These are phyloP conservation scores for Parascedosporium putredinis DNA, from an alignment of 2,329 filamentous ascomycete genomes.

Conservation along the genomic window DNA sequence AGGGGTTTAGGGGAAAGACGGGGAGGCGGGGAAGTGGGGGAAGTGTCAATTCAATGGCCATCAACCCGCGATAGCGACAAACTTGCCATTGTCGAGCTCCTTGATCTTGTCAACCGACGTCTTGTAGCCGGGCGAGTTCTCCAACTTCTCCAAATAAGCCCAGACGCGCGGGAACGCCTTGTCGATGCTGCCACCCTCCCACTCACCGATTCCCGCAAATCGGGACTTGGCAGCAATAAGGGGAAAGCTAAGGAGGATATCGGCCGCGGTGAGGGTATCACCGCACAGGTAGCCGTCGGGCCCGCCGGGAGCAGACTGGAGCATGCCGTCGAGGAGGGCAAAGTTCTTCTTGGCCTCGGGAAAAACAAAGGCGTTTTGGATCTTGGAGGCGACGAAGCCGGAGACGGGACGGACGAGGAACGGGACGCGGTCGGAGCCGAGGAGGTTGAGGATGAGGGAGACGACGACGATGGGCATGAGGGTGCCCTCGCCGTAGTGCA, in stretches of 20 bases:
- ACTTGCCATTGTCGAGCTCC: slow-evolving; percentile 7
- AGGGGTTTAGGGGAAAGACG: too few species aligned
- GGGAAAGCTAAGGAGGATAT: slow-evolving; percentile 43
- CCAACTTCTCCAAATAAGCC: slow-evolving; percentile 35
- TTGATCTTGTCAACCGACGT: slow-evolving; percentile 6
- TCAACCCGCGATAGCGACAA: neutral
- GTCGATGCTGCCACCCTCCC: slow-evolving; percentile 28
- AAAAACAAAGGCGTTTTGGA: slow-evolving; percentile 24
- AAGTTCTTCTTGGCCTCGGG: slow-evolving; percentile 32
- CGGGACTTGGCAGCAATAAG: slow-evolving; percentile 32
- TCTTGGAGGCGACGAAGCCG: slow-evolving; percentile 29
- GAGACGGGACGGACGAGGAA: slow-evolving; percentile 45
- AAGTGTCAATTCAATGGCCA: neutral
- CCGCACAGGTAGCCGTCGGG: slow-evolving; percentile 37
- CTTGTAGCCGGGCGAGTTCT: slow-evolving; percentile 16
- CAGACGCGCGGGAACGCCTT: slow-evolving; percentile 32
- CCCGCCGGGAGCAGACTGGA: slow-evolving; percentile 28
- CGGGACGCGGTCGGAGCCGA: slow-evolving; percentile 33
- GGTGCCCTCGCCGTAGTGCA: slow-evolving; percentile 80
- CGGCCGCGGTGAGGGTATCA: slow-evolving; percentile 36
- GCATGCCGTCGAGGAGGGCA: slow-evolving; percentile 37
- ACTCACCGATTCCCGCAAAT: slow-evolving; percentile 30
- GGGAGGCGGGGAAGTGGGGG: too few species aligned
- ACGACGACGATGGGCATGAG: slow-evolving; percentile 65
- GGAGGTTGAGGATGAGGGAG: slow-evolving; percentile 42